A percentile compares a stretch with the other conserved stretches of the same genome.
Conservation (phyloP, 139 green algal species). For the Coccomyxa sp. region DNA sequence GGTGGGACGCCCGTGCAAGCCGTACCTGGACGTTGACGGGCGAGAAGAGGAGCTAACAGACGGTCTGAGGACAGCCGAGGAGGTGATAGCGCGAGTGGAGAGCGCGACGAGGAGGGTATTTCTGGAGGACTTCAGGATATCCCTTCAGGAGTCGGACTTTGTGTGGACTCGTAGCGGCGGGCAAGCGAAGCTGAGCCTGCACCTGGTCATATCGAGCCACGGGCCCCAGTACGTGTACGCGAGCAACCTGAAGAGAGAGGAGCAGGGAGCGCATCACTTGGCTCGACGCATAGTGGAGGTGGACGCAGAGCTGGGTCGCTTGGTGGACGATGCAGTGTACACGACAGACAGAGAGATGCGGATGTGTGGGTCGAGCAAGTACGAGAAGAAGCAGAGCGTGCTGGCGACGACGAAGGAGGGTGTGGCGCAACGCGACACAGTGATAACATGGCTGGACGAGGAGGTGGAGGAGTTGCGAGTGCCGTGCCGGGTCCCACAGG, state of each 20-base stretch:
- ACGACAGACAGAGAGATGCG: conserved; percentile 16
- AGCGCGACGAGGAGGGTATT: background rate
- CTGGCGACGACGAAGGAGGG: background rate
- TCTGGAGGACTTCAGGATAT: background rate
- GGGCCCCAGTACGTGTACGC: conserved; percentile 12
- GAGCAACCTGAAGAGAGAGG: conserved; percentile 10
- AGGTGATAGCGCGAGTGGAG: background rate
- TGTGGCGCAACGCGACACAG: background rate
- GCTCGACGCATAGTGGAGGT: conserved; percentile 15
- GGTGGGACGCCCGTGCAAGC: conserved; percentile 8
- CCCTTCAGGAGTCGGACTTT: conserved; percentile 2
- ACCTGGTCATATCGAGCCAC: conserved; percentile 20
- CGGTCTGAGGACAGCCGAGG: background rate
- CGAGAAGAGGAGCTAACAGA: background rate
- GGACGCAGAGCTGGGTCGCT: conserved; percentile 9
- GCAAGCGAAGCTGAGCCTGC: conserved; percentile 17
- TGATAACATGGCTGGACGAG: conserved; percentile 9
- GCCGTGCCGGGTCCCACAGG: background rate
- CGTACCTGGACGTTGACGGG: conserved; percentile 10
- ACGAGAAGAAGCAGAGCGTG: conserved; percentile 10
- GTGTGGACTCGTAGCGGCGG: conserved; percentile 8
- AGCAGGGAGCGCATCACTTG: conserved; percentile 20
- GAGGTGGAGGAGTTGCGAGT: conserved; percentile 1
- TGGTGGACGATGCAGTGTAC: conserved; percentile 17
- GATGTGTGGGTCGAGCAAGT: conserved; percentile 14